Percentiles rank a stretch among this genome's conserved stretches.
Conservation (phyloP, 176 grass and related monocot genomes). For the Tillandsia fasciculata region DNA sequence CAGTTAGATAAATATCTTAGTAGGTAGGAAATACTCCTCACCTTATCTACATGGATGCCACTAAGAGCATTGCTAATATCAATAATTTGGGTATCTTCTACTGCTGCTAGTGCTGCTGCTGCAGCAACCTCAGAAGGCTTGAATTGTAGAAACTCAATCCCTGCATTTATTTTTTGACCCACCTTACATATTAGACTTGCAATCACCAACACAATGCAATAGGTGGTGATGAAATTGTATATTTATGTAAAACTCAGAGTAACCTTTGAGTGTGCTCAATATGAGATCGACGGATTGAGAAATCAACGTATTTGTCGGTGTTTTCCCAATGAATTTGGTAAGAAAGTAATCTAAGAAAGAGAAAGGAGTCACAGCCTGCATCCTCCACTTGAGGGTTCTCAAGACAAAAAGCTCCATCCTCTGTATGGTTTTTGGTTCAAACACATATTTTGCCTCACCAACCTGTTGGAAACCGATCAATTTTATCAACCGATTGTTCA, state of each 20-base stretch:
- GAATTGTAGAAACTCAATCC: conserved; percentile 54
- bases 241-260: background rate
- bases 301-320: conserved; percentile 20
- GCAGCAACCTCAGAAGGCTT: conserved; percentile 80
- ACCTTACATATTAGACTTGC: background rate
- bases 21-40: conserved; percentile 3
- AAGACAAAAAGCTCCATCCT: conserved; percentile 75
- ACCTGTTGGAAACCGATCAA: conserved; percentile 31
- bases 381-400: conserved; percentile 54
- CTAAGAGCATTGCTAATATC: conserved; percentile 21
- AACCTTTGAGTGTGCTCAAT: conserved; percentile 64
- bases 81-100: conserved; percentile 30
- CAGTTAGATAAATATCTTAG: background rate
- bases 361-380: conserved; percentile 78
- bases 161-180: conserved; percentile 27
- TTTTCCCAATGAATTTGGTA: conserved; percentile 35
- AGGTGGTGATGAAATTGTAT: background rate
- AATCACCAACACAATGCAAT: background rate
- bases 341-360: conserved; percentile 58
- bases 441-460: conserved; percentile 20
- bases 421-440: conserved; percentile 47
- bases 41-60: conserved; percentile 61
- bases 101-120: conserved; percentile 29
- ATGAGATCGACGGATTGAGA: conserved; percentile 38
- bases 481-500: background rate